Percentiles rank a stretch among this genome's conserved stretches.
These are phyloP conservation scores for Echria macrotheca DNA, from an alignment of 495 filamentous ascomycete genomes.

Conservation along the genomic window DNA sequence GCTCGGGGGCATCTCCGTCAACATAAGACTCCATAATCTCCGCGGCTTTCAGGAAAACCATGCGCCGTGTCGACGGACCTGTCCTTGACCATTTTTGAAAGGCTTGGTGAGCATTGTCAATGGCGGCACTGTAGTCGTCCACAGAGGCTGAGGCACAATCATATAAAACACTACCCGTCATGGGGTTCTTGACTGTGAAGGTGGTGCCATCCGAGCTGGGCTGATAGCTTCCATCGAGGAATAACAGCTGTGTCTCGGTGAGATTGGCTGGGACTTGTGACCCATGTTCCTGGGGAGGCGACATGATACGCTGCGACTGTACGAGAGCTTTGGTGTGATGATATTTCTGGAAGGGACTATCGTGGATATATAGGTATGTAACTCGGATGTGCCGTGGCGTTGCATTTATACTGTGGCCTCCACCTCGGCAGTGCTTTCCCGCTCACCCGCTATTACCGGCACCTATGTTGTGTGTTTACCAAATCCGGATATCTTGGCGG, in stretches of 20 bases:
- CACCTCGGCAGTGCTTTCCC: too few species aligned
- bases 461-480: too few species aligned
- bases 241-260: slow-evolving; percentile 40
- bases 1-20: slow-evolving; percentile 53
- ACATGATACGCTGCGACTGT: too few species aligned
- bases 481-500: too few species aligned
- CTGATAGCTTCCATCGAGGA: slow-evolving; percentile 57
- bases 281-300: background rate
- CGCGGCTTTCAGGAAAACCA: slow-evolving; percentile 62
- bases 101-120: slow-evolving; percentile 55
- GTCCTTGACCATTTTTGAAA: slow-evolving; percentile 60
- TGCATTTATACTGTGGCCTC: too few species aligned
- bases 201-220: slow-evolving; percentile 44
- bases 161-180: slow-evolving; percentile 51
- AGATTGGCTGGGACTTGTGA: background rate
- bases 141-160: slow-evolving; percentile 53
- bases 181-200: slow-evolving; percentile 59
- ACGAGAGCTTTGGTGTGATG: background rate
- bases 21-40: slow-evolving; percentile 59
- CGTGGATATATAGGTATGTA: too few species aligned
- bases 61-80: slow-evolving; percentile 51
- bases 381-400: too few species aligned
- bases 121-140: slow-evolving; percentile 51
- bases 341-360: background rate
- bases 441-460: too few species aligned